phyloP scores from a whole-genome alignment of 306 rosid species.

The Trichosanthes truncata region DNA sequence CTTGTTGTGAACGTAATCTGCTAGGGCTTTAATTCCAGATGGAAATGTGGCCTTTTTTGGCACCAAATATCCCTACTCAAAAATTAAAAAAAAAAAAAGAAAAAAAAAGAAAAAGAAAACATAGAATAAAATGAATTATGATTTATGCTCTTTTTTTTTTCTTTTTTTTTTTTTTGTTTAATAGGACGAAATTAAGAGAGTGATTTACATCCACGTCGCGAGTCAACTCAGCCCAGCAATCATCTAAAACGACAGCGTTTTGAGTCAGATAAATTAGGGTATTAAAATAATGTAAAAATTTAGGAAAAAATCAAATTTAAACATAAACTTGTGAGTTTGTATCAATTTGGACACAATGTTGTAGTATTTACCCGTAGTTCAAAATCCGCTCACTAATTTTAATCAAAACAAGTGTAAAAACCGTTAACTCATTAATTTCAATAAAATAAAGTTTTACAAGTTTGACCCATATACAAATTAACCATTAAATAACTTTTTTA shows the following conservation, averaged over 20 bases:
- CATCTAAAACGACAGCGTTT: conserved; percentile 42
- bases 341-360: too few relatives aligned
- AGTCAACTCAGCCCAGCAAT: conserved; percentile 86
- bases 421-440: too few relatives aligned
- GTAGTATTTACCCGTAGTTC: too few relatives aligned
- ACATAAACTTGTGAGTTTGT: too few relatives aligned
- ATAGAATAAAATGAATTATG: not conserved
- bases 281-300: not conserved
- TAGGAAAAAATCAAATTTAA: not conserved
- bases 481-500: too few relatives aligned
- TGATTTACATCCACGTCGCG: conserved; percentile 48
- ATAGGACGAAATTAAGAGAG: not conserved
- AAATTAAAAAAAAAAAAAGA: not conserved
- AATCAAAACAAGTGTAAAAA: too few relatives aligned
- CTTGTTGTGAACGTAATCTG: conserved; percentile 83
- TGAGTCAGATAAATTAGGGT: not conserved
- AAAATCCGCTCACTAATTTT: too few relatives aligned
- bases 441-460: too few relatives aligned
- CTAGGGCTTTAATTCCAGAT: conserved; percentile 80
- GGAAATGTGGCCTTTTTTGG: conserved; percentile 76
- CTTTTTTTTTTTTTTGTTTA: too few relatives aligned
- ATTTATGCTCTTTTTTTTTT: too few relatives aligned
- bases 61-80: conserved; percentile 51
- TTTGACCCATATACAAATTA: too few relatives aligned
- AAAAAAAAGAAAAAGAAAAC: too few relatives aligned